Conservation (phyloP, 306 rosid species). For the Citrullus amarus region DNA sequence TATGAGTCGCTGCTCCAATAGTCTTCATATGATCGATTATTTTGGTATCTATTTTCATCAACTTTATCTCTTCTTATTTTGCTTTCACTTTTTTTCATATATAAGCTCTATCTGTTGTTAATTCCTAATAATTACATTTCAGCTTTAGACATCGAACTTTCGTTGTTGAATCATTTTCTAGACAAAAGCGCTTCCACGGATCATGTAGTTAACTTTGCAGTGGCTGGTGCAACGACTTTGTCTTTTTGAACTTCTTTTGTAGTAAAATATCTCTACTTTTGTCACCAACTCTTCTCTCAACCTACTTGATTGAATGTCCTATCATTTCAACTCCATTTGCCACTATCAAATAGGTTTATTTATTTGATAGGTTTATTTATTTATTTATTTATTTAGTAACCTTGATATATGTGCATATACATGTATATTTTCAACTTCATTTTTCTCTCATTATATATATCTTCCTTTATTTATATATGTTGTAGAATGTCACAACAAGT, state of each 20-base stretch:
- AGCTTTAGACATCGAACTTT: neutral
- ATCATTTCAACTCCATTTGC: constrained; percentile 6
- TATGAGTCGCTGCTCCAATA: constrained; percentile 12
- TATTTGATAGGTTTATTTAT: no score
- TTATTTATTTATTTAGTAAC: no score
- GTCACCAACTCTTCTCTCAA: neutral
- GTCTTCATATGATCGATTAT: constrained; percentile 9
- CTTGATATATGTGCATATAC: no score
- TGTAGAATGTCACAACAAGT: constrained; percentile 9
- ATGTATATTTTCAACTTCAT: no score
- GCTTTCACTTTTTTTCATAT: no score
- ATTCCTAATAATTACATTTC: no score
- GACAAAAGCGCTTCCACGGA: neutral
- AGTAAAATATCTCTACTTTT: neutral
- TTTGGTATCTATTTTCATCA: neutral
- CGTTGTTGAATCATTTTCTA: neutral
- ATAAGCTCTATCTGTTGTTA: no score
- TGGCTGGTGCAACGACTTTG: neutral
- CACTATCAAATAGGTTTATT: neutral
- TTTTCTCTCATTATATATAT: no score
- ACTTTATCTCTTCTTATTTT: neutral
- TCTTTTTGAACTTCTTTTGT: neutral
- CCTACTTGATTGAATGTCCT: constrained; percentile 12
- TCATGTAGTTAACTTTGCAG: neutral
- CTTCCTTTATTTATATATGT: no score